Evolutionary conservation across 495 filamentous ascomycete genomes (phyloP).

Genomic region (Aspergillus cavernicola): DNA sequence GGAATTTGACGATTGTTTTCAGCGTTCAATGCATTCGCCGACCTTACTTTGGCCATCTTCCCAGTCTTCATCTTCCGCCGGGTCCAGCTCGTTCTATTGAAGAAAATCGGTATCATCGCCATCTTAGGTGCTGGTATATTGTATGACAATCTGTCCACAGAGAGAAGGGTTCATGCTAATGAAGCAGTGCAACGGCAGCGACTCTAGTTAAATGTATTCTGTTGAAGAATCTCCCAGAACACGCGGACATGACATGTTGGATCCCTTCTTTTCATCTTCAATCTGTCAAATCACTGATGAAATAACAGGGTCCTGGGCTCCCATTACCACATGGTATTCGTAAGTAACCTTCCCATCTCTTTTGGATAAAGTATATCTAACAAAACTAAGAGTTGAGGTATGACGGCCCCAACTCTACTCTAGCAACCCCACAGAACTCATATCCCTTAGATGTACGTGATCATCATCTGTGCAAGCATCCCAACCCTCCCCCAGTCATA

Average conservation of each 20-base stretch:
- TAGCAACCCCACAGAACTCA: not conserved
- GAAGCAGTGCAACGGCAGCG: slow-evolving; percentile 5
- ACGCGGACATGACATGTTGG: slow-evolving; percentile 4
- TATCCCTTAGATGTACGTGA: slow-evolving; percentile 10
- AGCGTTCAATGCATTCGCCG: slow-evolving; percentile 9
- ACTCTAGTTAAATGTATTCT: slow-evolving; percentile 9
- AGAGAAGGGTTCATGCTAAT: not conserved
- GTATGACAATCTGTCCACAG: not conserved
- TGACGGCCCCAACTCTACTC: not conserved
- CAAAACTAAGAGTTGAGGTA: slow-evolving; percentile 4
- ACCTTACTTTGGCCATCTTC: slow-evolving; percentile 6
- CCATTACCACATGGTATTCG: slow-evolving; percentile 12
- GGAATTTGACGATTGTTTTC: too few species aligned
- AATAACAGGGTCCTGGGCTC: slow-evolving; percentile 8
- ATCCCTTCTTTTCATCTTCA: not conserved
- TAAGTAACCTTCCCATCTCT: not conserved
- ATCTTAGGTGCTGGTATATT: slow-evolving; percentile 9
- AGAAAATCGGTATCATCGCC: slow-evolving; percentile 4
- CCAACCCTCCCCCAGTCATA: slow-evolving; percentile 12
- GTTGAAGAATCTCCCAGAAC: slow-evolving; percentile 7
- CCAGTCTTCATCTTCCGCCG: slow-evolving; percentile 3
- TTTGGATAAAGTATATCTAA: not conserved
- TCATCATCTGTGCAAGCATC: slow-evolving; percentile 14
- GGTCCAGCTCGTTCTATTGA: not conserved
- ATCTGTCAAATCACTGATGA: not conserved